These are phyloP conservation scores for Amphirosellinia nigrospora DNA, from an alignment of 495 filamentous ascomycete species.

Conservation along the genomic window DNA sequence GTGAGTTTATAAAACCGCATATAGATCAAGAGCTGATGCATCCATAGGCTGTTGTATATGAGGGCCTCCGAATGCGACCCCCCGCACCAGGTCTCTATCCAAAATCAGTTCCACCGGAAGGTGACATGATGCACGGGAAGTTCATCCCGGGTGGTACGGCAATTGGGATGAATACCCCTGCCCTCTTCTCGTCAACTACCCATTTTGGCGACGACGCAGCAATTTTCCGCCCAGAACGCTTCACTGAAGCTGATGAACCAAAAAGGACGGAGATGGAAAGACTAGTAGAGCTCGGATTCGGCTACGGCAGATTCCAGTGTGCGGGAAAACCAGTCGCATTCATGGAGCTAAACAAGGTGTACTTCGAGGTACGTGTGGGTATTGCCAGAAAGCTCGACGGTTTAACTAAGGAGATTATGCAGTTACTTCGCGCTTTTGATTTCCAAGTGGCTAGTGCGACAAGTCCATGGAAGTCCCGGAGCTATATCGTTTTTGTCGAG, in stretches of 20 bases:
- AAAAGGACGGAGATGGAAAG: constrained; percentile 49
- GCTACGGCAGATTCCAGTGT: constrained; percentile 52
- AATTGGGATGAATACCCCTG: constrained; percentile 58
- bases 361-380: constrained; percentile 55
- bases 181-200: constrained; percentile 38
- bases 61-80: constrained; percentile 37
- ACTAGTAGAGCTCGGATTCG: constrained; percentile 48
- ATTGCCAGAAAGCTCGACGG: neutral
- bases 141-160: constrained; percentile 59
- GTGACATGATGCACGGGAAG: constrained; percentile 56
- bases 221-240: constrained; percentile 62
- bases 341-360: constrained; percentile 61
- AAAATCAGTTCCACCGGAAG: constrained; percentile 35
- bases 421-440: constrained; percentile 47
- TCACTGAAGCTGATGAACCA: constrained; percentile 50
- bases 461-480: constrained; percentile 36
- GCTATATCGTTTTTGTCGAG: constrained; percentile 19
- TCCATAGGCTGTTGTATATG: constrained; percentile 37
- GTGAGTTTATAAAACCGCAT: constrained; percentile 16
- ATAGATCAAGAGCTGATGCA: neutral
- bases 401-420: neutral
- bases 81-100: constrained; percentile 24
- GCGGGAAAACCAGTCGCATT: constrained; percentile 53
- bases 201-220: constrained; percentile 58
- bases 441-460: constrained; percentile 57